Evolutionary conservation across 495 filamentous ascomycete genomes (phyloP), one percentile per base, ranked within the genome.

Genomic region (Daldinia vernicosa): DNA sequence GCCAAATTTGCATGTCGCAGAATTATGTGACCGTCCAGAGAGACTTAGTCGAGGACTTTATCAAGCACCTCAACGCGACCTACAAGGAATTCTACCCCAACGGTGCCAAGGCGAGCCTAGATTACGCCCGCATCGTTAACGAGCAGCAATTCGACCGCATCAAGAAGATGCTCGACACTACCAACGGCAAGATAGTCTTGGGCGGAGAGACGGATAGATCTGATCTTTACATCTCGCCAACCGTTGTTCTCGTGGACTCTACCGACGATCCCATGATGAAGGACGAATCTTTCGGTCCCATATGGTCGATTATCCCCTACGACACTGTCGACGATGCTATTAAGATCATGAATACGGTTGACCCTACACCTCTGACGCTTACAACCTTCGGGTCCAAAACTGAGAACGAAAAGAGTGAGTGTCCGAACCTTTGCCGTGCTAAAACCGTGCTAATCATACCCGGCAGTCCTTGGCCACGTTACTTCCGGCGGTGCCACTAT

Each of bases 241-340:
- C 95, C 0, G 85, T 95, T 7, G 87, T 98, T 27, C 85, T 90
- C 70, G 89, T 98, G 22, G 83, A 91, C 70, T 89, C 87, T 56
- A 66, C 84, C n/a, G 84, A 92, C 24, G 95, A 98, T 78, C 86
- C 91, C 26, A 83, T 97, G 77, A 84, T 97, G 72, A 73, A 78
- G 57, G 87, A 95, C 56, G 95, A 99, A 83, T 90, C 89, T 66
- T 99, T 98, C 76, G 95, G 94, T 37, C 95, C 95, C 12, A 84
- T 97, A 59, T 90, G 97, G 55, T 87, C 93, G 54, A 88, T 97
- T 60, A 81, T 93, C 32, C 86, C 92, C 8, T 89, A 94, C 35
- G 82, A 90, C 45, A 85, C 88, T 69, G 80, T 97, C 11, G 92
- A 97, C 67, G 88, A 95, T 69, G 94, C 94, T 24, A 90, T 97